Conservation (phyloP, 805 yeast genomes). For the Yarrowia yakushimensis region DNA sequence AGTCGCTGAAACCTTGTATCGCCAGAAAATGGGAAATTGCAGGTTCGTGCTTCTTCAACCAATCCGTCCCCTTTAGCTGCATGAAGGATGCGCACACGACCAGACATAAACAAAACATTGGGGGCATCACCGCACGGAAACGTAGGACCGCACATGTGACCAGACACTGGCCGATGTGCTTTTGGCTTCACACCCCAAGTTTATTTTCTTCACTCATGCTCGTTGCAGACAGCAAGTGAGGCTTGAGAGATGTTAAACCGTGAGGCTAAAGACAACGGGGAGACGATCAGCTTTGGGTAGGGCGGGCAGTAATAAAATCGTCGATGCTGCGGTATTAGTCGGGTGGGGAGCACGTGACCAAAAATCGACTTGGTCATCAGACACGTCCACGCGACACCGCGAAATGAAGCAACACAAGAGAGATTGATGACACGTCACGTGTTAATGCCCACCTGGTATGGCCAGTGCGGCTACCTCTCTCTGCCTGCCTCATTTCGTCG, state of each 20-base stretch:
- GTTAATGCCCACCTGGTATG: neutral
- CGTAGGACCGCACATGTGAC: neutral
- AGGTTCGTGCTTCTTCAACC: neutral
- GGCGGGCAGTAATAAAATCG: neutral
- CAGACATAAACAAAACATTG: neutral
- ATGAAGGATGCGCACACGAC: conserved; percentile 12
- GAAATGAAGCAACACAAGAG: neutral
- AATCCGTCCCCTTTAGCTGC: neutral
- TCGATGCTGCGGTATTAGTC: neutral
- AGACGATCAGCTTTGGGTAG: neutral
- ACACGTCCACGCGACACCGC: neutral
- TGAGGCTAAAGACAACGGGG: neutral
- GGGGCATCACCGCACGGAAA: neutral
- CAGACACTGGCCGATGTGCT: neutral
- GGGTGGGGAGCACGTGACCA: neutral
- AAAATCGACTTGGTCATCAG: neutral
- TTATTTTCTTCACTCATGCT: neutral
- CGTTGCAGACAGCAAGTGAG: conserved; percentile 15
- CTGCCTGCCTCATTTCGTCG: neutral
- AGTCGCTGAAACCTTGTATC: conserved; percentile 14
- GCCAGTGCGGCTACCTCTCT: neutral
- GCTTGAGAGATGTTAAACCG: conserved; percentile 12
- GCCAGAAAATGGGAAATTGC: conserved; percentile 11
- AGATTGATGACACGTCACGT: neutral
- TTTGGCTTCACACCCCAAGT: neutral